Evolutionary conservation across 129 eudicot genomes (phyloP), one percentile per base, ranked within the genome.

Genomic region (Pittosporum tobira): DNA sequence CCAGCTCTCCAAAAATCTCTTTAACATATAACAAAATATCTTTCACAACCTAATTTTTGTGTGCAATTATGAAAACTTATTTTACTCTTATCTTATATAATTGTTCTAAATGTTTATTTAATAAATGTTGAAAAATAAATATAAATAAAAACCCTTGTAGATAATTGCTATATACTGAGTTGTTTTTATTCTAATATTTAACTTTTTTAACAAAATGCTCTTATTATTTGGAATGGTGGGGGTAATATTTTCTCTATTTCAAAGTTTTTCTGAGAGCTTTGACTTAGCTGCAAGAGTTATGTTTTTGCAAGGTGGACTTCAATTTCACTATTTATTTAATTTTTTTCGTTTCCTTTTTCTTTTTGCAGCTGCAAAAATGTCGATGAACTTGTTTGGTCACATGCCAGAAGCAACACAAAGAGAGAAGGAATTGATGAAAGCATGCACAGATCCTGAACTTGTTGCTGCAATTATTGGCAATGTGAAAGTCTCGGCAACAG

Each of bases 351-450:
- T 10, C 11, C 26, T 27, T 26, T 48, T 22, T 20, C 38, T 28
- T 15, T 77, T 30, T 72, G 60, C 69, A 90, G 98, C 95, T 79
- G 98, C 89, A 15, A 90, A 90, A 81, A 86, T 82, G 59, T 85
- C 87, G 2, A 76, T 90, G 95, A 85, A 90, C 68, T 66, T 86
- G 75, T 90, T 90, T 51, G 71, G 84, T 61, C 89, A 86, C 77
- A 80, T 81, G 79, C 67, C 81, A 1, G 95, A 90, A 54, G 82
- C 98, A 19, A 73, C 77, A 51, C 69, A 61, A 44, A 67, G 98
- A 30, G 95, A 90, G 77, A 90, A 90, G 79, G 95, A 90, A 71
- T 65, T 90, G 74, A 85, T 90, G 95, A 90, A 90, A 69, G 98
- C 98, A 11, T 85, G 98, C 49, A 83, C 95, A 6, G 98, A 90